Percentiles rank a stretch among this genome's conserved stretches.
These are phyloP conservation scores for Aspergillus costaricaensis DNA, from an alignment of 2,329 filamentous ascomycete genomes.

Conservation along the genomic window DNA sequence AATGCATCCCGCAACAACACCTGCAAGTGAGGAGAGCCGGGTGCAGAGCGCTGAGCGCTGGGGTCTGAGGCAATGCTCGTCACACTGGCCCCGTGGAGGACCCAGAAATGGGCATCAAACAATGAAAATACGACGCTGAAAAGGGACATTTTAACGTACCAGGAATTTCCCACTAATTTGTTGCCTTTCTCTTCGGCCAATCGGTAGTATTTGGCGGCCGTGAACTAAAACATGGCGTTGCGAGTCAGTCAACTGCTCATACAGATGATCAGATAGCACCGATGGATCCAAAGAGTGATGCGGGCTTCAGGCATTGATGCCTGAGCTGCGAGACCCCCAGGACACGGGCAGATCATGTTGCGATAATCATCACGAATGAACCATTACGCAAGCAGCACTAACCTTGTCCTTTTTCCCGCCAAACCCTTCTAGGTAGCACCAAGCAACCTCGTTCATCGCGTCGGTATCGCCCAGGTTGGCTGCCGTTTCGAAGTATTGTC, in stretches of 20 bases:
- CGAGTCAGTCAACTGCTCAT: conserved; percentile 13
- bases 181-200: conserved; percentile 84
- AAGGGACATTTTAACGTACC: conserved; percentile 62
- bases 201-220: conserved; percentile 86
- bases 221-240: conserved; percentile 31
- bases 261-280: conserved; percentile 11
- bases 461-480: conserved; percentile 95
- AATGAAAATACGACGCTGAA: conserved; percentile 9
- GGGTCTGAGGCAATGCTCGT: conserved; percentile 6
- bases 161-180: conserved; percentile 91
- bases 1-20: conserved; percentile 17
- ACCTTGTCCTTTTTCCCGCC: conserved; percentile 99
- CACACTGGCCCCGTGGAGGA: conserved; percentile 7
- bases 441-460: conserved; percentile 94
- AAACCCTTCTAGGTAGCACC: conserved; percentile 97
- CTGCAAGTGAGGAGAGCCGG: conserved; percentile 17
- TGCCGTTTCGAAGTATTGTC: conserved; percentile 94
- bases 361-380: not conserved
- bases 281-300: conserved; percentile 25
- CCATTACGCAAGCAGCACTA: conserved; percentile 45
- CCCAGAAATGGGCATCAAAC: conserved; percentile 12
- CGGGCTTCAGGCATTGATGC: conserved; percentile 36
- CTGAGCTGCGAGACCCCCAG: conserved; percentile 16
- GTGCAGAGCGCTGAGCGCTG: conserved; percentile 9
- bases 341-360: not conserved